Evolutionary conservation across 2,329 filamentous ascomycete species (phyloP).

Genomic region (Sclerotinia nivalis): DNA sequence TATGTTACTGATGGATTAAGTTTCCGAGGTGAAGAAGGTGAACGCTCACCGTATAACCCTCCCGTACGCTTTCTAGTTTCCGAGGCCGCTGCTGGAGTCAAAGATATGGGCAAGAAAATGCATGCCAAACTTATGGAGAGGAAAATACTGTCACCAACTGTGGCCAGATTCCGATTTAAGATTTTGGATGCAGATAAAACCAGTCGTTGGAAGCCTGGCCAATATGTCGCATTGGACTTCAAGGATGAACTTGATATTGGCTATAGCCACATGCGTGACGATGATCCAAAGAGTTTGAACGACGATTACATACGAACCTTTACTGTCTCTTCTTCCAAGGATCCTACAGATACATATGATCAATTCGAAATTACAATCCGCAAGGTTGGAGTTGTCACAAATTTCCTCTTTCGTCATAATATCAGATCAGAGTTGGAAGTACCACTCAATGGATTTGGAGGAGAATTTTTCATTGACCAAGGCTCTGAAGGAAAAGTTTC

Average conservation of each 20-base stretch:
- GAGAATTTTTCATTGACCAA: conserved; percentile 54
- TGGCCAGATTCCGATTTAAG: conserved; percentile 65
- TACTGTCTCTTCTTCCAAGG: conserved; percentile 64
- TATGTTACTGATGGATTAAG: conserved; percentile 66
- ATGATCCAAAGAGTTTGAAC: conserved; percentile 77
- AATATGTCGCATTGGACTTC: conserved; percentile 78
- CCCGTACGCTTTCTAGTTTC: conserved; percentile 62
- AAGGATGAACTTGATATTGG: conserved; percentile 66
- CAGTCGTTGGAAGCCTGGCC: conserved; percentile 63
- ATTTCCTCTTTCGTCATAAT: conserved; percentile 61
- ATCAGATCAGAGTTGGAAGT: conserved; percentile 58
- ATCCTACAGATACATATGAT: conserved; percentile 31
- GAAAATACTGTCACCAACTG: conserved; percentile 62
- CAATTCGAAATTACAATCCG: conserved; percentile 71
- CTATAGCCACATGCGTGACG: conserved; percentile 81
- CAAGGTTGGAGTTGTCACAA: conserved; percentile 68
- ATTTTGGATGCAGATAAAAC: conserved; percentile 44
- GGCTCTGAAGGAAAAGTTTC: conserved; percentile 42
- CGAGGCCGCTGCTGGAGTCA: conserved; percentile 49
- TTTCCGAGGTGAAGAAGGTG: conserved; percentile 61
- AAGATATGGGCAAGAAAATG: conserved; percentile 26
- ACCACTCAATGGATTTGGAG: conserved; percentile 72
- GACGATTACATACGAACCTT: conserved; percentile 85
- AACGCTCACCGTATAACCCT: conserved; percentile 78
- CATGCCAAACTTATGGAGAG: conserved; percentile 59